Conservation (phyloP, 495 filamentous ascomycete genomes). For the Neurospora sp. region DNA sequence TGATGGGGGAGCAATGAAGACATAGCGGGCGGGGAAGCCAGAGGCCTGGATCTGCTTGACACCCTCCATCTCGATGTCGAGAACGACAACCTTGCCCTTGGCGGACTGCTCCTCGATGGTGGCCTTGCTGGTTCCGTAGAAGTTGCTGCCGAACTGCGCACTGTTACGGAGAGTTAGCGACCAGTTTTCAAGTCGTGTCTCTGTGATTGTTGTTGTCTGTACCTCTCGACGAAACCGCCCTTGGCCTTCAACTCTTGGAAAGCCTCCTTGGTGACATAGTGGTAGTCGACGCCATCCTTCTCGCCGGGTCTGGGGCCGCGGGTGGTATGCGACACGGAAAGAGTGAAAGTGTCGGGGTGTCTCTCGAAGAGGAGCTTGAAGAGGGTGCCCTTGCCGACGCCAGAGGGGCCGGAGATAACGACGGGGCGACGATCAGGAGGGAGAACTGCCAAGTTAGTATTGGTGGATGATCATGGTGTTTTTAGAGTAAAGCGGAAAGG, state of each 20-base stretch:
- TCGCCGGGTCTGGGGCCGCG: constrained; percentile 69
- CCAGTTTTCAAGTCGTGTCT: not conserved
- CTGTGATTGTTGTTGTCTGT: not conserved
- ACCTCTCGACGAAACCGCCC: constrained; percentile 69
- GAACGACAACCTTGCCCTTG: constrained; percentile 55
- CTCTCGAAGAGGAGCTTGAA: constrained; percentile 54
- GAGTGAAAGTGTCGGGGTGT: constrained; percentile 68
- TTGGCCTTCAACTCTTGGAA: constrained; percentile 60
- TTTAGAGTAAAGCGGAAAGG: constrained; percentile 3
- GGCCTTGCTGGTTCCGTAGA: constrained; percentile 73
- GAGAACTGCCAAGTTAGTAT: constrained; percentile 4
- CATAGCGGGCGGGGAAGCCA: constrained; percentile 64
- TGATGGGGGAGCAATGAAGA: constrained; percentile 77
- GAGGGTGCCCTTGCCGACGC: constrained; percentile 83
- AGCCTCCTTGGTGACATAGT: constrained; percentile 59
- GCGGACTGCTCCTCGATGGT: constrained; percentile 66
- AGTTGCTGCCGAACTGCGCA: constrained; percentile 78
- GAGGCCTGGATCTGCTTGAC: constrained; percentile 88
- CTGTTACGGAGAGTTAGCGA: constrained; percentile 24
- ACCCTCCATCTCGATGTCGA: constrained; percentile 97
- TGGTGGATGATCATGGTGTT: not conserved
- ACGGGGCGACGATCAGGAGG: constrained; percentile 51
- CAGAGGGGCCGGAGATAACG: constrained; percentile 78
- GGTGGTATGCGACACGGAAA: constrained; percentile 83
- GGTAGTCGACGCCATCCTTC: constrained; percentile 66